phyloP scores from a whole-genome alignment of 257 asterid species.

The Paulownia fortunei region DNA sequence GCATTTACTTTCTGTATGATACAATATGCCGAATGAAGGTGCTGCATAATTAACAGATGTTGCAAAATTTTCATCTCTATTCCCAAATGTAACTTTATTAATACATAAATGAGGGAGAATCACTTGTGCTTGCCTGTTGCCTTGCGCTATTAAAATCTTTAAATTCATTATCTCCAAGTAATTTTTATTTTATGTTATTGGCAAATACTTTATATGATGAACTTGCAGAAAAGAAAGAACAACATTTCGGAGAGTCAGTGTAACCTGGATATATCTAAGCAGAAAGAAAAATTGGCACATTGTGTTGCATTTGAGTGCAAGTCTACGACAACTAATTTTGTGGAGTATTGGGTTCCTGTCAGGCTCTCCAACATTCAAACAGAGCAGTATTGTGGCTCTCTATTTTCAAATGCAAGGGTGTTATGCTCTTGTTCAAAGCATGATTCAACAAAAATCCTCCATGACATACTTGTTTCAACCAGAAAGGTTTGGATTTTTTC shows the following conservation, averaged over 20 bases:
- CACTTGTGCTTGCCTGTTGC: slow-evolving; percentile 9
- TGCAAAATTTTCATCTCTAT: neutral
- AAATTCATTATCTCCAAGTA: neutral
- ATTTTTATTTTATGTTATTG: neutral
- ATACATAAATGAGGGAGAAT: too few relatives aligned
- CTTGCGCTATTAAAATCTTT: neutral
- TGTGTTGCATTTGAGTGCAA: slow-evolving; percentile 41
- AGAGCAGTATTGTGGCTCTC: slow-evolving; percentile 65
- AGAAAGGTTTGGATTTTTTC: slow-evolving; percentile 52
- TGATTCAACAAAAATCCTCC: slow-evolving; percentile 34
- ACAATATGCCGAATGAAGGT: neutral
- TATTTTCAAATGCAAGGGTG: slow-evolving; percentile 49
- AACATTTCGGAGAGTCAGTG: slow-evolving; percentile 24
- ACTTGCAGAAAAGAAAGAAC: slow-evolving; percentile 37
- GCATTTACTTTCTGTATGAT: too few relatives aligned
- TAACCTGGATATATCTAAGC: slow-evolving; percentile 27
- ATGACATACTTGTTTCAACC: slow-evolving; percentile 48
- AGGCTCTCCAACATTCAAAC: slow-evolving; percentile 62
- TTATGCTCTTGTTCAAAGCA: slow-evolving; percentile 45
- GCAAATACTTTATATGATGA: slow-evolving; percentile 7
- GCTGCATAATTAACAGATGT: neutral
- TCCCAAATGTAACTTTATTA: too few relatives aligned
- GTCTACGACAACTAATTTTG: slow-evolving; percentile 35
- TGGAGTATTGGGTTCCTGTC: slow-evolving; percentile 77
- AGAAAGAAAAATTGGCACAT: slow-evolving; percentile 27